These are phyloP conservation scores for Desmodesmus armatus DNA, from an alignment of 139 green algal genomes.

Conservation along the genomic window DNA sequence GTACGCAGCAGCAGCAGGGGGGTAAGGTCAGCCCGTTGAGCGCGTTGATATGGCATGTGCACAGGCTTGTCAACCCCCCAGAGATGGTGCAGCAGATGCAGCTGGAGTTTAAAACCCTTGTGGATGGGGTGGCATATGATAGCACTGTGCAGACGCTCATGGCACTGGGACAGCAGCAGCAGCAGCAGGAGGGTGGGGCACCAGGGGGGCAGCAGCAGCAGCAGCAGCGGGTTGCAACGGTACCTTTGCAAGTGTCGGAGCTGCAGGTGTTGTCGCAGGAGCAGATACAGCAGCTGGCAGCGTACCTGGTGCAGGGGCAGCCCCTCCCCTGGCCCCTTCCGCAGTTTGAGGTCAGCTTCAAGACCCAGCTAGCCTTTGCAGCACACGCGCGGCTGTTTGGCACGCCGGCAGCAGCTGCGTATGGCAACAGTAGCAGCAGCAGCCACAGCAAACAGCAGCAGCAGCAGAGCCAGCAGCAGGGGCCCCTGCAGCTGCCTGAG, in stretches of 20 bases:
- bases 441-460: not conserved
- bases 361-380: conserved; percentile 49
- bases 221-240: not conserved
- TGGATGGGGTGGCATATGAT: conserved; percentile 33
- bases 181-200: not conserved
- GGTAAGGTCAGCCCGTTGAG: conserved; percentile 34
- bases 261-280: conserved; percentile 26
- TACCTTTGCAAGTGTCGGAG: conserved; percentile 30
- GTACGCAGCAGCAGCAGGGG: conserved; percentile 1
- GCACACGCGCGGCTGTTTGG: conserved; percentile 54
- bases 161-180: conserved; percentile 38
- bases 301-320: conserved; percentile 25
- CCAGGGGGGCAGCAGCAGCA: conserved; percentile 17
- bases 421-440: not conserved
- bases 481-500: not conserved
- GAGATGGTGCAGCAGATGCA: conserved; percentile 46
- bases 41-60: conserved; percentile 41
- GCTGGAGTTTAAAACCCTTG: conserved; percentile 42
- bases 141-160: conserved; percentile 45
- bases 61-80: conserved; percentile 53
- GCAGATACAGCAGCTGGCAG: conserved; percentile 46
- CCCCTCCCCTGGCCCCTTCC: conserved; percentile 50
- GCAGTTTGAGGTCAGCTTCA: conserved; percentile 39
- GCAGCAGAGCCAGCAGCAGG: not conserved
- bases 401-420: conserved; percentile 27